Conservation (phyloP, 1,284 basidiomycete genomes). For the Inonotus obliquus region DNA sequence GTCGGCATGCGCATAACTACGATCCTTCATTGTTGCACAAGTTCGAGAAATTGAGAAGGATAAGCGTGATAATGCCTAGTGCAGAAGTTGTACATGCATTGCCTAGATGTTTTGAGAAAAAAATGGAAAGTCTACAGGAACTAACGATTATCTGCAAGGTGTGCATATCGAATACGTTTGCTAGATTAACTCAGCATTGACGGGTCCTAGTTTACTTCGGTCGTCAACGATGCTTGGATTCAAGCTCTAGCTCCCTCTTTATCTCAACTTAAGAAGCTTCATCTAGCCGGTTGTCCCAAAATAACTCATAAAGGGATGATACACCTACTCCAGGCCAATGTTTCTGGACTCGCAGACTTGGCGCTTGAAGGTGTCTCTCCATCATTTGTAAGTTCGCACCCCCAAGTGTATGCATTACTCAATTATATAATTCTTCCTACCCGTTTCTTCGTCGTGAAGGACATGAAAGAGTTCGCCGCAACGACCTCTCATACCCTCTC, state of each 20-base stretch:
- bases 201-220: slow-evolving; percentile 33
- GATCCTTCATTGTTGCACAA: slow-evolving; percentile 42
- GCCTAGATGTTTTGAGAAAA: slow-evolving; percentile 44
- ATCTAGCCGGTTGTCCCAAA: slow-evolving; percentile 60
- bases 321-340: slow-evolving; percentile 40
- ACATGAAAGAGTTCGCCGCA: slow-evolving; percentile 44
- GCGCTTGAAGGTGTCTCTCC: slow-evolving; percentile 60
- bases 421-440: background rate
- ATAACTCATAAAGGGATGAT: slow-evolving; percentile 59
- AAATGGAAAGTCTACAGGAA: slow-evolving; percentile 41
- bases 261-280: slow-evolving; percentile 45
- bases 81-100: slow-evolving; percentile 44
- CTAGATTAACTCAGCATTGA: slow-evolving; percentile 6
- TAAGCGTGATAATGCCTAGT: slow-evolving; percentile 71
- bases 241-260: slow-evolving; percentile 44
- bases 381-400: slow-evolving; percentile 36
- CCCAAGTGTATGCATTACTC: background rate
- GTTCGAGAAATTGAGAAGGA: slow-evolving; percentile 44
- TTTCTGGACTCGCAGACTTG: slow-evolving; percentile 44
- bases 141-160: slow-evolving; percentile 69
- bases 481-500: slow-evolving; percentile 36
- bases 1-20: slow-evolving; percentile 50
- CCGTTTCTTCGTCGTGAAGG: slow-evolving; percentile 30
- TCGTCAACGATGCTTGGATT: slow-evolving; percentile 53
- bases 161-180: slow-evolving; percentile 17